These are phyloP conservation scores for Candida sp. DNA, from an alignment of 1,139 yeast genomes.

Conservation along the genomic window DNA sequence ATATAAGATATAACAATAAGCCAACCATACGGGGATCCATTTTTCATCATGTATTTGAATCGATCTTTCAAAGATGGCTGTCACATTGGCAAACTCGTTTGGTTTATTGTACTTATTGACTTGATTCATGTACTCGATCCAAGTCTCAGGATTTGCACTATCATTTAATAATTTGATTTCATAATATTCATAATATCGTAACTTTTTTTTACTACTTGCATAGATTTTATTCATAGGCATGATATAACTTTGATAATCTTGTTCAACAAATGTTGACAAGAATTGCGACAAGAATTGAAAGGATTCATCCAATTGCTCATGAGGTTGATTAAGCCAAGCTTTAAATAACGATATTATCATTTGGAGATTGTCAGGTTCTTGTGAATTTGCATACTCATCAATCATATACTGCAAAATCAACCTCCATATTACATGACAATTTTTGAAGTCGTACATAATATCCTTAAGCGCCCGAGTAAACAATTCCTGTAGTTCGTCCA, in stretches of 20 bases:
- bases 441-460: slow-evolving; percentile 30
- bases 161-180: slow-evolving; percentile 17
- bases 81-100: slow-evolving; percentile 10
- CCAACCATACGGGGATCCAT: slow-evolving; percentile 28
- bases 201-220: slow-evolving; percentile 21
- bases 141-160: slow-evolving; percentile 16
- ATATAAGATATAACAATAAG: slow-evolving; percentile 22
- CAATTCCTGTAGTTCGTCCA: slow-evolving; percentile 11
- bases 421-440: slow-evolving; percentile 35
- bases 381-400: slow-evolving; percentile 7
- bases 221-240: slow-evolving; percentile 32
- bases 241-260: slow-evolving; percentile 38
- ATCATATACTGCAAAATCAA: slow-evolving; percentile 14
- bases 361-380: slow-evolving; percentile 14
- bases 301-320: slow-evolving; percentile 35
- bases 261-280: slow-evolving; percentile 24
- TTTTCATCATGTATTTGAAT: slow-evolving; percentile 9
- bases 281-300: slow-evolving; percentile 42
- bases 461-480: slow-evolving; percentile 21
- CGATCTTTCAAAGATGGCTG: slow-evolving; percentile 21
- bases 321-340: slow-evolving; percentile 41
- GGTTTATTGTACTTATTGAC: slow-evolving; percentile 17
- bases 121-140: slow-evolving; percentile 31
- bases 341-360: slow-evolving; percentile 22
- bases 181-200: slow-evolving; percentile 23